Evolutionary conservation across 2,329 filamentous ascomycete species (phyloP), one percentile per base, ranked within the genome.

Genomic region (Microsporum audouinii): DNA sequence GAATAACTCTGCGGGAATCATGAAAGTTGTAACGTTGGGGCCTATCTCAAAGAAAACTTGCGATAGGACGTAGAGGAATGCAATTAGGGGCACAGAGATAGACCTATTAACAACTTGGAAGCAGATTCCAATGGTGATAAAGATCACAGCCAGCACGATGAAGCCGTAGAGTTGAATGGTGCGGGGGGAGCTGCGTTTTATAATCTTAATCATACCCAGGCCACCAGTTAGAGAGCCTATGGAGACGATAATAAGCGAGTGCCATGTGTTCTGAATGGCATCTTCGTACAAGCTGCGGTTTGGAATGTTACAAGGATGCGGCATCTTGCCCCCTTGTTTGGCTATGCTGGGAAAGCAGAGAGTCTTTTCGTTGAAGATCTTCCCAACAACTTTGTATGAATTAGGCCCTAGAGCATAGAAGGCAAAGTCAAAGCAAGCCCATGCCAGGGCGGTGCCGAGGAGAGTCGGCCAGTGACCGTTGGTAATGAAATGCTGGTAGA

Each of bases 1-100:
- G 74, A 82, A 83, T 60, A 80, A 77, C 66, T 83, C 81, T 57
- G 79, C 80, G 3, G 81, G 80, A 0, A 83, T 78, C 31, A 59
- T 29, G 3, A 41, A 59, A 27, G 57, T 59, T 6, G 43, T 59
- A 41, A 41, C 23, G 12, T 59, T 45, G 10, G 57, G 57, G 3
- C 57, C 57, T 3, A 59, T 59, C 38, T 59, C 57, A 38, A 57
- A 39, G 49, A 27, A 60, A 23, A 33, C 4, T 33, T 45, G 39
- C 36, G 60, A 45, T 34, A 61, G 33, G 41, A 31, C 49, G 55
- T 27, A 47, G 59, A 43, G 51, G 33, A 55, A 55, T 31, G 58
- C 41, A n/a, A 60, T 60, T 5, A 60, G 34, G 7, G 58, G 58
- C 5, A 60, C 45, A 5, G 41, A 60, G 6, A 14, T 53, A 8